These are phyloP conservation scores for Candida pini DNA, from an alignment of 805 yeast species.

Conservation along the genomic window DNA sequence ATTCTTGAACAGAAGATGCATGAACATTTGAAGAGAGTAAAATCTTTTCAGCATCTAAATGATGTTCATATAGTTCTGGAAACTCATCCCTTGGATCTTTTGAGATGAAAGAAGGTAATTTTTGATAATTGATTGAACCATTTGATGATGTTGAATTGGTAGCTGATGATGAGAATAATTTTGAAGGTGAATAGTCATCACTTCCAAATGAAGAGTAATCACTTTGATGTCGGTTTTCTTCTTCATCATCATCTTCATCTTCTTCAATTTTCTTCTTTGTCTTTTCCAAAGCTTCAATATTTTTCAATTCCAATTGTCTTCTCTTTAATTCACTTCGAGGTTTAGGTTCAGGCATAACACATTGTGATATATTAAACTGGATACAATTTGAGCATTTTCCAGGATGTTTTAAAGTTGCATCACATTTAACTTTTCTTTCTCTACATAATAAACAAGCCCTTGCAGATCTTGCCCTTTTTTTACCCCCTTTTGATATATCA, in stretches of 20 bases:
- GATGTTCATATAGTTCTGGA: slow-evolving; percentile 19
- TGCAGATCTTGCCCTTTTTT: slow-evolving; percentile 54
- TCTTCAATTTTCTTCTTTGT: slow-evolving; percentile 1
- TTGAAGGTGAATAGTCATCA: too few relatives aligned
- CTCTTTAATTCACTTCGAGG: slow-evolving; percentile 22
- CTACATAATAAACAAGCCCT: slow-evolving; percentile 78
- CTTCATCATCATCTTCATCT: not conserved
- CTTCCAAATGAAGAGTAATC: too few relatives aligned
- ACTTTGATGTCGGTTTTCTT: not conserved
- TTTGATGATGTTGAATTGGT: not conserved
- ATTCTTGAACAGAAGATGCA: slow-evolving; percentile 19
- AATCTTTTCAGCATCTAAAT: slow-evolving; percentile 17
- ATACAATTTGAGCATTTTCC: slow-evolving; percentile 57
- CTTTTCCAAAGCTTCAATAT: slow-evolving; percentile 3
- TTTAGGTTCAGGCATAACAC: slow-evolving; percentile 52
- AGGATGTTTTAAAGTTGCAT: slow-evolving; percentile 52
- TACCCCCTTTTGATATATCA: not conserved
- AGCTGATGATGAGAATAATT: not conserved
- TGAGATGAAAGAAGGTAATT: slow-evolving; percentile 14
- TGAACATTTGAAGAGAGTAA: slow-evolving; percentile 13
- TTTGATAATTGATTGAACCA: not conserved
- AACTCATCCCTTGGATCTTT: slow-evolving; percentile 20
- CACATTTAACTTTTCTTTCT: slow-evolving; percentile 75
- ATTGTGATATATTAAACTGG: slow-evolving; percentile 61
- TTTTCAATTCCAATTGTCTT: slow-evolving; percentile 11